Base-by-base conservation (phyloP, 331 rosid genomes). In the Malus hybrid region DNA sequence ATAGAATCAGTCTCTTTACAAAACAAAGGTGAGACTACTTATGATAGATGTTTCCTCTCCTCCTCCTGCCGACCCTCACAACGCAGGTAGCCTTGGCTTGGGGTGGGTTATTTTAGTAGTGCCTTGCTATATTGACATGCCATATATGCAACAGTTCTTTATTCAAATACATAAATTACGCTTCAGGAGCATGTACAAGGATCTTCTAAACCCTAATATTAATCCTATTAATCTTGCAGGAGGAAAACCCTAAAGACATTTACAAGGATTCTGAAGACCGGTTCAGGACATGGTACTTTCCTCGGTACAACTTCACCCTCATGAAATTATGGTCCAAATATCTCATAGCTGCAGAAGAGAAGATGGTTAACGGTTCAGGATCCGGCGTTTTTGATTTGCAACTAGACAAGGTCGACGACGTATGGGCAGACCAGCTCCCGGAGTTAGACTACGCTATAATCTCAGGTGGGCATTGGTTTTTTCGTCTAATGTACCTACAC, bases 401-500 rank as follows among this genome's bases (percentile, higher is more conserved):
- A 0, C 20, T 91, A 4, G 93, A 93, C 80, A 85, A 81, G 68
- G 73, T 86, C 0, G 98, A 93, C 2, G 61, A 75, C 7, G 42
- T 66, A 24, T 91, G 97, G 98, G 71, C 77, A 2, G 70, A n/a
- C 9, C 80, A 72, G 14, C 72, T 93, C 2, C 90, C 87, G 0
- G 79, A 85, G 13, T 33, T 93, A 10, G 96, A 93, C 79, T 91
- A 91, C 20, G 86, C 87, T 7, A 50, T 93, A 2, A 73, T 91
- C 79, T 93, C 97, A 1, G 84, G 15, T 1, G 98, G 89, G 6
- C 98, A 93, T 68, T 93, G 98, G 98, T 93, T 89, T 66, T 91
- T 89, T 69, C 73, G 96, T 61, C 48, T 73, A 19, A 56, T 88
- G 85, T 89, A 87, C 44, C 84, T 93, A 1, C 78, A 83, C 10